A percentile compares a stretch with the other conserved stretches of the same genome.
Evolutionary conservation across 352 stramenopile genomes (phyloP).

Genomic region (Thraustotheca clavata): DNA sequence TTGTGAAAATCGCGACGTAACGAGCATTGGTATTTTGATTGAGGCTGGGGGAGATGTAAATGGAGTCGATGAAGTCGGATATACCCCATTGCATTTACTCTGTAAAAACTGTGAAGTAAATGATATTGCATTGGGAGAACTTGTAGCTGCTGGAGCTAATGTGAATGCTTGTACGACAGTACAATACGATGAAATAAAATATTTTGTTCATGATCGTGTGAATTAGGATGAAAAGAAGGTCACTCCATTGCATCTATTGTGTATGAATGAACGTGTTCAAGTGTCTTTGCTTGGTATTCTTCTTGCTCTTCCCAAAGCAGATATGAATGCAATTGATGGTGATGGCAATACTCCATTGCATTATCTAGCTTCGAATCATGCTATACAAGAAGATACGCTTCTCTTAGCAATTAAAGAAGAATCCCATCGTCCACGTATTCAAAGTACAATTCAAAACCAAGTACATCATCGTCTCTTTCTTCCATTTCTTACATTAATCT

Average conservation of each 20-base stretch:
- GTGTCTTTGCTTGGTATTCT: slow-evolving; percentile 29
- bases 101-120: slow-evolving; percentile 50
- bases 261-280: slow-evolving; percentile 53
- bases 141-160: slow-evolving; percentile 32
- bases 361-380: slow-evolving; percentile 45
- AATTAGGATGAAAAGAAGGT: slow-evolving; percentile 25
- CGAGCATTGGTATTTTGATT: slow-evolving; percentile 35
- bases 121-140: slow-evolving; percentile 26
- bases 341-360: slow-evolving; percentile 61
- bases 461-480: slow-evolving; percentile 24
- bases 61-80: slow-evolving; percentile 65
- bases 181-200: too few species aligned
- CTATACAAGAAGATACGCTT: slow-evolving; percentile 27
- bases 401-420: slow-evolving; percentile 29
- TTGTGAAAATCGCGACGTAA: slow-evolving; percentile 51
- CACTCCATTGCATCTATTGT: slow-evolving; percentile 31
- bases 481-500: slow-evolving; percentile 5
- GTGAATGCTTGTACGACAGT: slow-evolving; percentile 36
- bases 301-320: slow-evolving; percentile 18
- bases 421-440: neutral
- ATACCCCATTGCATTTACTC: slow-evolving; percentile 59
- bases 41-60: slow-evolving; percentile 34
- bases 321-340: slow-evolving; percentile 42
- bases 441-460: slow-evolving; percentile 58
- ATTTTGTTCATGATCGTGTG: neutral